Conservation (phyloP, 305 asterid species). For the Ruellia speciosa region DNA sequence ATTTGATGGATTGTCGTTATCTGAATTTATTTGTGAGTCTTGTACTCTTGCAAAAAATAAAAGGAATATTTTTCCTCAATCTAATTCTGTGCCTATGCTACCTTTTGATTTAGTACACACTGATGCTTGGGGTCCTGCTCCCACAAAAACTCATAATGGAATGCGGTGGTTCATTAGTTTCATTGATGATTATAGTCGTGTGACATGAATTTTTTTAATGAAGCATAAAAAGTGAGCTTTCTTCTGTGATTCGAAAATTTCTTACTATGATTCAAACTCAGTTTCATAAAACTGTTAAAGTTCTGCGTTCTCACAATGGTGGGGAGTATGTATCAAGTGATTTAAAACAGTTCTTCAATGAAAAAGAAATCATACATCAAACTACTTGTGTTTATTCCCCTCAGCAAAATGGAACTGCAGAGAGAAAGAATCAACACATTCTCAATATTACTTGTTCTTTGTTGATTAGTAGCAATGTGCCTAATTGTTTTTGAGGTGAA, state of each 20-base stretch:
- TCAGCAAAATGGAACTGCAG: neutral
- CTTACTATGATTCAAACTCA: neutral
- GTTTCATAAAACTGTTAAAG: neutral
- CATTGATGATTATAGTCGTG: neutral
- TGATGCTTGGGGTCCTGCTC: neutral
- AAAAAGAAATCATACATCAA: no score
- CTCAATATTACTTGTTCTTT: neutral
- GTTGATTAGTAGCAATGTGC: no score
- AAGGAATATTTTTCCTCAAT: no score
- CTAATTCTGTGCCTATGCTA: no score
- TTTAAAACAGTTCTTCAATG: neutral
- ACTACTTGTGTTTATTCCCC: neutral
- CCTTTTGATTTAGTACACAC: neutral
- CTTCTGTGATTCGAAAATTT: neutral
- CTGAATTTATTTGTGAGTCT: no score
- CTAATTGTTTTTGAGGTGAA: no score
- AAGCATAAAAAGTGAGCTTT: neutral
- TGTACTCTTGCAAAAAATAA: no score
- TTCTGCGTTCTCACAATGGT: neutral
- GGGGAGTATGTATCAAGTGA: no score
- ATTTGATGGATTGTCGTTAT: no score
- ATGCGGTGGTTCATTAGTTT: neutral
- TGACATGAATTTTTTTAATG: neutral
- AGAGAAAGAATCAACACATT: conserved; percentile 1
- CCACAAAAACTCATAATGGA: neutral